Evolutionary conservation across 352 stramenopile genomes (phyloP).

Genomic region (Phytophthora ramorum): DNA sequence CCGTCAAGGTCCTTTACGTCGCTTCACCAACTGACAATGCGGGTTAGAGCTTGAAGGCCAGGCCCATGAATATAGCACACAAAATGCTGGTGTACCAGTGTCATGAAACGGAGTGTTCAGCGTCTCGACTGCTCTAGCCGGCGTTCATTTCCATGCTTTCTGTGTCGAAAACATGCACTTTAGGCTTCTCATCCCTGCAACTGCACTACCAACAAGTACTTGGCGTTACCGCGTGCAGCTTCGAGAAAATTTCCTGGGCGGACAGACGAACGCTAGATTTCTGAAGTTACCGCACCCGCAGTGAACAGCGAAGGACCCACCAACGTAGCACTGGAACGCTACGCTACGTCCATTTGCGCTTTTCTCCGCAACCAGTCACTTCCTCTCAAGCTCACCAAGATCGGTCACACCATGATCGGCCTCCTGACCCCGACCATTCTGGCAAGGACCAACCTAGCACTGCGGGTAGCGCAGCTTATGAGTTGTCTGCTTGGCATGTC

Average conservation of each 20-base stretch:
- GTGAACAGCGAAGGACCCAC: neutral
- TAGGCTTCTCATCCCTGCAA: neutral
- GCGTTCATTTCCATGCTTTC: constrained; percentile 4
- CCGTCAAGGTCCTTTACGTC: too few relatives aligned
- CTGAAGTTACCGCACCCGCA: constrained; percentile 13
- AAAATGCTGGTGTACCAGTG: neutral
- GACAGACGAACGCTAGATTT: constrained; percentile 10
- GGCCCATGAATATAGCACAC: neutral
- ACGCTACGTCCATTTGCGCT: constrained; percentile 15
- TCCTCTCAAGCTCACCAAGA: neutral
- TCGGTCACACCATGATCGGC: constrained; percentile 20
- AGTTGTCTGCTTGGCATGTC: constrained; percentile 59
- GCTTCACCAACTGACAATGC: too few relatives aligned
- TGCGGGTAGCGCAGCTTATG: constrained; percentile 50
- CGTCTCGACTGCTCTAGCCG: constrained; percentile 1
- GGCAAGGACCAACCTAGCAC: constrained; percentile 26
- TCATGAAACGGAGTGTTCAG: constrained; percentile 25
- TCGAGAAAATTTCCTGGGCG: constrained; percentile 5
- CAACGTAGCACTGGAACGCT: neutral
- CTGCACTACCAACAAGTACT: constrained; percentile 13
- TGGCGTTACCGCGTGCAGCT: constrained; percentile 1
- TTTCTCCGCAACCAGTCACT: constrained; percentile 9
- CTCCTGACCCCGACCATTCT: constrained; percentile 22
- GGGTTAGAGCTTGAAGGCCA: too few relatives aligned
- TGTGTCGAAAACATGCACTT: neutral